Conservation (phyloP, 345 rosid species). For the Arabidopsis suecica region DNA sequence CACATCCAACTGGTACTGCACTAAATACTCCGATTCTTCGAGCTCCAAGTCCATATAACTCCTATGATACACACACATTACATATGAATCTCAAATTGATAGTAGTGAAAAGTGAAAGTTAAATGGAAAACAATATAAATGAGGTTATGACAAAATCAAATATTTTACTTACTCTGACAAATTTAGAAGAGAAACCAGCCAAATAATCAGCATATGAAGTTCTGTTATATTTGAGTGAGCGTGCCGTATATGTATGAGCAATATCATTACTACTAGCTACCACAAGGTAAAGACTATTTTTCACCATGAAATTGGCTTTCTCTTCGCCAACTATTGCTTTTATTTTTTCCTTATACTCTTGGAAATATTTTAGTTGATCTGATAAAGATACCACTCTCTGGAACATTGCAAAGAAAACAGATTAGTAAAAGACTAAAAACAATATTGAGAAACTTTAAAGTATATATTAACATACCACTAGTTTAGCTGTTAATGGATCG, state of each 20-base stretch:
- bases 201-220: slow-evolving; percentile 46
- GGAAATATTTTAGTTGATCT: slow-evolving; percentile 49
- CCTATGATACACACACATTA: slow-evolving; percentile 27
- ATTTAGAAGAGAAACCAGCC: slow-evolving; percentile 47
- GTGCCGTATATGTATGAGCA: slow-evolving; percentile 50
- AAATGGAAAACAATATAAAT: background rate
- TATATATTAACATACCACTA: slow-evolving; percentile 42
- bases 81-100: background rate
- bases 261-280: slow-evolving; percentile 62
- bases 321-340: slow-evolving; percentile 48
- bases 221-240: slow-evolving; percentile 41
- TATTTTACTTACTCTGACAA: slow-evolving; percentile 41
- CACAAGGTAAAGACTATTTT: slow-evolving; percentile 47
- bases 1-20: slow-evolving; percentile 39
- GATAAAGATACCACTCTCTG: slow-evolving; percentile 16
- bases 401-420: slow-evolving; percentile 19
- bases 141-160: background rate
- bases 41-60: slow-evolving; percentile 35
- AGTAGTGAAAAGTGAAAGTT: background rate
- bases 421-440: background rate
- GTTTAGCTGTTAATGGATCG: slow-evolving; percentile 56
- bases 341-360: slow-evolving; percentile 50
- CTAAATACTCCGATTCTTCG: slow-evolving; percentile 36
- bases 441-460: background rate
- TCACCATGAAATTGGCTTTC: slow-evolving; percentile 43